A percentile compares a stretch with the other conserved stretches of the same genome.
Evolutionary conservation across 2,329 filamentous ascomycete species (phyloP).

Genomic region (Aspergillus novoparasiticus): DNA sequence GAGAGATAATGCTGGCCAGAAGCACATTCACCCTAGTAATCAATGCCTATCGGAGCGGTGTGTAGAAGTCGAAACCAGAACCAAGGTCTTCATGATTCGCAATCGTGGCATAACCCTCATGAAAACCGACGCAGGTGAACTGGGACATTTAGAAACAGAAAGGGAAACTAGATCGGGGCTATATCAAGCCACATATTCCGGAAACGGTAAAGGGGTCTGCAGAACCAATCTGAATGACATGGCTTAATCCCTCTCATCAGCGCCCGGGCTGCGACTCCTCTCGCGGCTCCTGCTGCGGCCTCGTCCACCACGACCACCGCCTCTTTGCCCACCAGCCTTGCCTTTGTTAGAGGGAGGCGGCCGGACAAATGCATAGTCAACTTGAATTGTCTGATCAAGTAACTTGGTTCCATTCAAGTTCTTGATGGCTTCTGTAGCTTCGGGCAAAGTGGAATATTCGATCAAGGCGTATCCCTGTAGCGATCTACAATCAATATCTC

Average conservation of each 20-base stretch:
- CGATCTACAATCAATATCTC: neutral
- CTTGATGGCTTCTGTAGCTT: slow-evolving; percentile 66
- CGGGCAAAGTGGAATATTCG: slow-evolving; percentile 65
- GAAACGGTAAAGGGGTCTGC: neutral
- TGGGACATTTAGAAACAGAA: slow-evolving; percentile 3
- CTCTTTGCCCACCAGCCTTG: slow-evolving; percentile 46
- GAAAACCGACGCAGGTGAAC: slow-evolving; percentile 1
- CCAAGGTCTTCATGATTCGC: neutral
- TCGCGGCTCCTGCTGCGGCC: slow-evolving; percentile 49
- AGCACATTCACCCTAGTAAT: slow-evolving; percentile 8
- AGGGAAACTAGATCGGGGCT: neutral
- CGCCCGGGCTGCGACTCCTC: slow-evolving; percentile 49
- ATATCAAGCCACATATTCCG: slow-evolving; percentile 11
- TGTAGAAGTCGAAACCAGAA: neutral
- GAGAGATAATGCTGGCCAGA: slow-evolving; percentile 28
- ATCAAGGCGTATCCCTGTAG: slow-evolving; percentile 66
- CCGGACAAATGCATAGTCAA: slow-evolving; percentile 68
- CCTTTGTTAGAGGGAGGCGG: slow-evolving; percentile 54
- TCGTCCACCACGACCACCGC: slow-evolving; percentile 37
- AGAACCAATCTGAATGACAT: slow-evolving; percentile 7
- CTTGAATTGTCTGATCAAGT: slow-evolving; percentile 65
- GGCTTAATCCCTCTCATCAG: slow-evolving; percentile 37
- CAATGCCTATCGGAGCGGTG: neutral
- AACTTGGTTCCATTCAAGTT: slow-evolving; percentile 62
- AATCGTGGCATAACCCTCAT: neutral